phyloP scores from a whole-genome alignment of 106 monocot genomes.

The Cymbidium sinense region DNA sequence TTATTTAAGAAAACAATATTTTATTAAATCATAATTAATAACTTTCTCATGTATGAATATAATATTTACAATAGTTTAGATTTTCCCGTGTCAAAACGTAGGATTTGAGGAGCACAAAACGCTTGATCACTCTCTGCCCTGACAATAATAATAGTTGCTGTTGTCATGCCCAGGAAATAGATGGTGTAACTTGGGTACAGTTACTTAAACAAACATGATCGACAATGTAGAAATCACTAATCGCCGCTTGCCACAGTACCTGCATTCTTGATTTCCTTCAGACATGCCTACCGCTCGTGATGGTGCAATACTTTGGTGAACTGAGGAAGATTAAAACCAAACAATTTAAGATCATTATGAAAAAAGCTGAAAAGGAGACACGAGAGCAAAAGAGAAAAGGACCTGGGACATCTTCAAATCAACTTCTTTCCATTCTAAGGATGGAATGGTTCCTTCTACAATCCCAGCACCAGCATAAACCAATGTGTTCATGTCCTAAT shows the following conservation, averaged over 20 bases:
- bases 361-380: neutral
- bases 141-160: neutral
- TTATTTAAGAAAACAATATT: too few species aligned
- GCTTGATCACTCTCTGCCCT: neutral
- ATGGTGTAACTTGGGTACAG: neutral
- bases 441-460: conserved; percentile 75
- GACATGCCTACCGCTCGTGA: conserved; percentile 18
- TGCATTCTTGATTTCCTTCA: conserved; percentile 17
- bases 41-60: too few species aligned
- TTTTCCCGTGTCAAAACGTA: neutral
- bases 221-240: neutral
- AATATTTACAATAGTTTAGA: too few species aligned
- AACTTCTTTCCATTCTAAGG: conserved; percentile 79
- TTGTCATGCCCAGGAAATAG: neutral
- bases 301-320: conserved; percentile 63
- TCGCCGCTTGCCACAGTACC: conserved; percentile 5
- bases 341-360: neutral
- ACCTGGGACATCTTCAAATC: conserved; percentile 95
- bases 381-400: conserved; percentile 1
- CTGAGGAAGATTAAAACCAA: conserved; percentile 20
- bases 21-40: too few species aligned
- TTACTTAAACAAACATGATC: neutral
- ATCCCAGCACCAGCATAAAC: conserved; percentile 85
- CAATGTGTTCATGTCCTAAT: conserved; percentile 40
- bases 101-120: neutral